Evolutionary conservation across 805 yeast species (phyloP), one percentile per base, ranked within the genome.

Genomic region (Candida xiaguanensis): DNA sequence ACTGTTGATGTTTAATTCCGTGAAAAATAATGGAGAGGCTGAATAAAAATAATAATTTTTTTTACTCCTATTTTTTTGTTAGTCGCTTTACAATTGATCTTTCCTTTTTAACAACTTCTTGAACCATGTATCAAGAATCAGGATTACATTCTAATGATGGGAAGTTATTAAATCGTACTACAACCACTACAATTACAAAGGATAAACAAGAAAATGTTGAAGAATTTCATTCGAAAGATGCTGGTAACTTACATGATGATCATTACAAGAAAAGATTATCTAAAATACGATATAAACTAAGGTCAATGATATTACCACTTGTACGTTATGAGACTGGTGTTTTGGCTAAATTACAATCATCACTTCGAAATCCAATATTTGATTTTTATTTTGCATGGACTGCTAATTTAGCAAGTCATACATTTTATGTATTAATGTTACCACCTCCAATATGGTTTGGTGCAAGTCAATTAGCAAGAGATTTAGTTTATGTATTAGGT

Each of bases 401-500:
- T 3, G 96, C 98, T 13, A 81, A 84, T 50, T 67, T 93, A 46
- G 99, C 96, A 0, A 78, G 95, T 4, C 99, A 91, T 61, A 87
- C 96, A 0, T 93, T 93, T 57, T 91, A 91, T 58, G 95, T 93
- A 35, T 58, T 91, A 35, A 80, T 87, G 79, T 71, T 91, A 26
- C 99, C 99, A 0, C 56, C 85, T 8, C 86, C 93, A 9, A 70
- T 78, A 24, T 91, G 96, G 95, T 75, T 81, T 43, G 96, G 95
- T 0, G 72, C 68, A 22, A 67, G 74, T 4, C 54, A 54, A 3
- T 40, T 79, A 20, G 75, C 82, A 1, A 67, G 91, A 41, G 93
- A 86, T 53, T 60, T 75, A 38, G 72, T 77, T 13, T 53, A 59
- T 38, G 78, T 82, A 6, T 62, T 77, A 58, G 84, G 93, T 41